Evolutionary conservation across 2,329 filamentous ascomycete species (phyloP).

Genomic region (Hymenoscyphus linearis): DNA sequence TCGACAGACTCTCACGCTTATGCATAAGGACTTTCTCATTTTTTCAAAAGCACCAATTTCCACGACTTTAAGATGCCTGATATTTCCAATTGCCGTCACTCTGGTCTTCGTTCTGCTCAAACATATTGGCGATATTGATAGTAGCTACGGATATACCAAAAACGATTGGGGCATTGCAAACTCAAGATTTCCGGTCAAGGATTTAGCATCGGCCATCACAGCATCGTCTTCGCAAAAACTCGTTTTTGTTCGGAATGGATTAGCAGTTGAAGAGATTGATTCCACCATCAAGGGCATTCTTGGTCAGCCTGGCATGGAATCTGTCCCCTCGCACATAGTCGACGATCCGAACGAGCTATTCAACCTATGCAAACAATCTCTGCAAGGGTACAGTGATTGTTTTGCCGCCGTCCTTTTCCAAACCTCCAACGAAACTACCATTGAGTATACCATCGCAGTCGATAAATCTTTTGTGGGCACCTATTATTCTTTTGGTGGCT

Average conservation of each 20-base stretch:
- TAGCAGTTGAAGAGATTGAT: constrained; percentile 13
- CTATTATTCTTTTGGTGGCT: constrained; percentile 8
- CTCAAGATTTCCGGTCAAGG: constrained; percentile 16
- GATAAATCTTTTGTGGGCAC: constrained; percentile 9
- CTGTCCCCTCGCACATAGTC: constrained; percentile 7
- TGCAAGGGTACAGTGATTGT: constrained; percentile 21
- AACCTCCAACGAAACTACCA: constrained; percentile 22
- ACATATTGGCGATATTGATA: constrained; percentile 7
- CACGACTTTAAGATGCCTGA: constrained; percentile 18
- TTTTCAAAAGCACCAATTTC: constrained; percentile 23
- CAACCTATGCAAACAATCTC: constrained; percentile 21
- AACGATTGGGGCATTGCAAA: constrained; percentile 18
- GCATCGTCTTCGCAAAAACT: constrained; percentile 13
- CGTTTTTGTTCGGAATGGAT: constrained; percentile 24
- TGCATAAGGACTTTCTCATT: constrained; percentile 26
- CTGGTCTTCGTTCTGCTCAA: constrained; percentile 22
- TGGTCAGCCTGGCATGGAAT: constrained; percentile 15
- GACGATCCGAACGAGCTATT: constrained; percentile 22
- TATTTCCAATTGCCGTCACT: constrained; percentile 24
- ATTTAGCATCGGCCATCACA: constrained; percentile 18
- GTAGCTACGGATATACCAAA: not conserved
- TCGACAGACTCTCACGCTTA: constrained; percentile 23
- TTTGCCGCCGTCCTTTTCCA: constrained; percentile 24
- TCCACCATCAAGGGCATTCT: constrained; percentile 22
- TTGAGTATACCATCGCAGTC: constrained; percentile 23